phyloP scores from a whole-genome alignment of 1,284 basidiomycete species.

The Naganishia sp. region DNA sequence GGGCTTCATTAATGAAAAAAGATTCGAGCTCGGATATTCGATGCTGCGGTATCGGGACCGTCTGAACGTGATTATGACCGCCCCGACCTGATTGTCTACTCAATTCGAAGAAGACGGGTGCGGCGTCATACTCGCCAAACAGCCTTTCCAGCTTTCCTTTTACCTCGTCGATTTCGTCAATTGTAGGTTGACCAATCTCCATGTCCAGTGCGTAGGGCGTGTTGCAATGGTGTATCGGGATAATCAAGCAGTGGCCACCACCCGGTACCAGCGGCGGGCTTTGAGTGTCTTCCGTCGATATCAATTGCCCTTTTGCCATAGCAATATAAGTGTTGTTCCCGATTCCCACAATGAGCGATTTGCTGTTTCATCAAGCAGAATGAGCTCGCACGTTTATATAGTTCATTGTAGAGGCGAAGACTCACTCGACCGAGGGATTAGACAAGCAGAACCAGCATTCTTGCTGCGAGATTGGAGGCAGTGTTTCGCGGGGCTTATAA shows the following conservation, averaged over 20 bases:
- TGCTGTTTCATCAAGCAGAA: constrained; percentile 58
- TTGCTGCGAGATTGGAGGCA: constrained; percentile 25
- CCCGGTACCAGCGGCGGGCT: constrained; percentile 69
- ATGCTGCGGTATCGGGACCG: constrained; percentile 76
- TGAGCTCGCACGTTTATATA: not conserved
- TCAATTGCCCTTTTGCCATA: constrained; percentile 86
- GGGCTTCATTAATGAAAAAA: constrained; percentile 59
- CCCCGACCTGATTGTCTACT: constrained; percentile 76
- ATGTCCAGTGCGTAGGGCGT: constrained; percentile 69
- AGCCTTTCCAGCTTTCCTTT: constrained; percentile 71
- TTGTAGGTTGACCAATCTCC: constrained; percentile 71
- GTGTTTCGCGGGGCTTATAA: constrained; percentile 19
- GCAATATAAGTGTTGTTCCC: constrained; percentile 90
- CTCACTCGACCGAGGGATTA: constrained; percentile 81
- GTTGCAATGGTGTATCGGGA: constrained; percentile 72
- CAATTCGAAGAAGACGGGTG: constrained; percentile 82
- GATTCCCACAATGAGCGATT: constrained; percentile 91
- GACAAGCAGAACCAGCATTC: constrained; percentile 84
- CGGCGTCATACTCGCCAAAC: constrained; percentile 69
- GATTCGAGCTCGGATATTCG: constrained; percentile 20
- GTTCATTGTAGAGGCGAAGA: constrained; percentile 28
- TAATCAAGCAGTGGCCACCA: constrained; percentile 76
- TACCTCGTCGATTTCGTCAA: constrained; percentile 78
- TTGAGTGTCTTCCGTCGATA: constrained; percentile 66
- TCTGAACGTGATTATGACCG: constrained; percentile 91